Evolutionary conservation across 2,329 filamentous ascomycete species (phyloP).

Genomic region (Colletotrichum sp.): DNA sequence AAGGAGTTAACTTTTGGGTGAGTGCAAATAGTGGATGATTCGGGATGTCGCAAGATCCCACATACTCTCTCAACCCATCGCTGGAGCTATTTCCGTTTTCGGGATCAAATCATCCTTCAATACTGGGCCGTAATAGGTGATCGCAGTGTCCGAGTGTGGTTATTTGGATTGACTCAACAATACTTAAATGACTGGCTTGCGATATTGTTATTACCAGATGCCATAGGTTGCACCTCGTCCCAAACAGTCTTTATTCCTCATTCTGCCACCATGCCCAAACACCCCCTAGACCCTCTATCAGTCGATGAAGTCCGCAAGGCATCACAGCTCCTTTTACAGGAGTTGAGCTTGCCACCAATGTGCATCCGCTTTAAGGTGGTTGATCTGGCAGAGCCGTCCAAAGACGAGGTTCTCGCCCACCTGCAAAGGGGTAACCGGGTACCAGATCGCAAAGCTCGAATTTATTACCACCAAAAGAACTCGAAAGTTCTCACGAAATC

Average conservation of each 20-base stretch:
- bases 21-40: not conserved
- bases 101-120: not conserved
- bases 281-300: not conserved
- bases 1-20: not conserved
- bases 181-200: not conserved
- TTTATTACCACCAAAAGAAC: not conserved
- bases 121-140: not conserved
- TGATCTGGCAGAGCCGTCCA: not conserved
- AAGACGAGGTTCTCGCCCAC: not conserved
- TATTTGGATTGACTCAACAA: not conserved
- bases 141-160: not conserved
- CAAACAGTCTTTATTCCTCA: not conserved
- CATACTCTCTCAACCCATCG: not conserved
- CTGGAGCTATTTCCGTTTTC: not conserved
- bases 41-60: not conserved
- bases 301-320: not conserved
- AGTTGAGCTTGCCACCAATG: not conserved
- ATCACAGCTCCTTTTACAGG: not conserved
- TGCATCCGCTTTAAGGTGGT: not conserved
- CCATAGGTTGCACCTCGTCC: not conserved
- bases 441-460: not conserved
- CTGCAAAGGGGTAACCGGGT: not conserved
- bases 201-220: not conserved
- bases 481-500: not conserved
- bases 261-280: not conserved